Evolutionary conservation across 768 basidiomycete genomes (phyloP), one percentile per base, ranked within the genome.

Genomic region (Brasilioporus rufonigricans): DNA sequence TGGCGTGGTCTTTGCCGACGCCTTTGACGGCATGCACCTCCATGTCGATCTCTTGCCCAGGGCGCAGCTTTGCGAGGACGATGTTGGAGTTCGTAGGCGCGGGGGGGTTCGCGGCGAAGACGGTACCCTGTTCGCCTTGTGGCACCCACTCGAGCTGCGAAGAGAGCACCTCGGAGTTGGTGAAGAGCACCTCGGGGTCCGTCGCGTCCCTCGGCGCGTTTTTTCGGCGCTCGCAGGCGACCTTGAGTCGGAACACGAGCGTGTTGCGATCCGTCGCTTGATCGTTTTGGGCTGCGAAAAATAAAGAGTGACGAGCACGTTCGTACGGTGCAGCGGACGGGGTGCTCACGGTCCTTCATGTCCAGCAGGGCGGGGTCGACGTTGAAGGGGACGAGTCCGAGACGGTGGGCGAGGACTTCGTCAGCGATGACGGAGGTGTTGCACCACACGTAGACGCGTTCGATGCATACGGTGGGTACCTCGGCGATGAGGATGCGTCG

Each of bases 351-450:
- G 45, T 71, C 66, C 64, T 78, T 80, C 71, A 81, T 77, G n/a
- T 82, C 78, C 57, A 98, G 73, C 21, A 85, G 69, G 13, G 81
- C 73, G 0, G 97, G 94, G 69, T 98, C 90, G 45, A 95, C 77
- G 55, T 90, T 86, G 35, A 99, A 76, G 8, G 97, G 97, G 11
- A 98, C 77, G 24, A 98, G 80, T 4, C 97, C 97, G 4, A 99
- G 67, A n/a, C 97, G 83, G 36, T 96, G 93, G 4, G 93, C 80
- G 21, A 99, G 78, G 3, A 99, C 86, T 71, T 99, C 97, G 70
- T 98, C 96, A 39, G 85, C 91, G 50, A 99, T 84, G 61, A 98
- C 89, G 3, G 86, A 86, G 0, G 93, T 98, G 74, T 99, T 99
- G 73, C 96, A 87, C 85, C 87, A 98, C 2, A 94, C 78, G 69